A percentile compares a stretch with the other conserved stretches of the same genome.
Conservation (phyloP, 2,329 filamentous ascomycete species). For the Calonectria pseudoreteaudii region DNA sequence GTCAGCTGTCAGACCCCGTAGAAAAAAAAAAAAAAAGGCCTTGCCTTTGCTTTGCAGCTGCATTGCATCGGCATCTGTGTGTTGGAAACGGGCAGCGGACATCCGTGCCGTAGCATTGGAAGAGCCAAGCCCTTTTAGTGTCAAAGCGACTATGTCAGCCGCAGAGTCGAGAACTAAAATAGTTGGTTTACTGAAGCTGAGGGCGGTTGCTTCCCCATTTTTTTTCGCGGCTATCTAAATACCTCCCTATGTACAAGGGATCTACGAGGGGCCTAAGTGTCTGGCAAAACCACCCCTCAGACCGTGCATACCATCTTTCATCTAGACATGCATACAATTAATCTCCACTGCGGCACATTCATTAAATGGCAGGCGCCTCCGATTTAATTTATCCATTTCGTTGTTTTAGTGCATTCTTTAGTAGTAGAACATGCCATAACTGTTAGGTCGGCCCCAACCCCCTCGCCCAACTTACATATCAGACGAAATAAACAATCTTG, state of each 20-base stretch:
- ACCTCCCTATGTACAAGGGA: background rate
- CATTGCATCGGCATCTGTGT: background rate
- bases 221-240: background rate
- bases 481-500: background rate
- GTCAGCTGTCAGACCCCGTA: background rate
- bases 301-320: background rate
- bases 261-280: background rate
- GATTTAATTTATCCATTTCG: background rate
- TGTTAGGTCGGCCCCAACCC: background rate
- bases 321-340: background rate
- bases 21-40: background rate
- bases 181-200: background rate
- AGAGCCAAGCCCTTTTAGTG: background rate
- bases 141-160: background rate
- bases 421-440: no score
- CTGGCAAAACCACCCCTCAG: background rate
- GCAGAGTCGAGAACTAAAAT: background rate
- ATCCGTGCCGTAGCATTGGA: background rate
- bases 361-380: background rate
- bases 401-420: background rate
- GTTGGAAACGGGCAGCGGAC: background rate
- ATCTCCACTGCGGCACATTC: background rate
- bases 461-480: background rate
- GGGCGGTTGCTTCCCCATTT: background rate
- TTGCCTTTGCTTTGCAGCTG: background rate